Conservation (phyloP, 805 yeast species). For the Ogataea nonfermentans region DNA sequence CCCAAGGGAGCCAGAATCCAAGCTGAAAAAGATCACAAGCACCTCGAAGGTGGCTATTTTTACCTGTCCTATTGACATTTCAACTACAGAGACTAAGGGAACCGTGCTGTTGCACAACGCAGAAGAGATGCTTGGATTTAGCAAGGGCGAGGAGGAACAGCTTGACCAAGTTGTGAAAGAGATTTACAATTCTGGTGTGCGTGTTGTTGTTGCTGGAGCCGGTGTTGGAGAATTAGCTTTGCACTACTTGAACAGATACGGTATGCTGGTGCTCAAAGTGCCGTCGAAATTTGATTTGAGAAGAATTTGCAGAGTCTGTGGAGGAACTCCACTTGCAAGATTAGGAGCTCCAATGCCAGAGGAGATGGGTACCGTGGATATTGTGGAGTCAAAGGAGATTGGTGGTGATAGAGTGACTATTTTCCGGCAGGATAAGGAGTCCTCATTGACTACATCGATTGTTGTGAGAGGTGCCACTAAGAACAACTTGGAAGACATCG, state of each 20-base stretch:
- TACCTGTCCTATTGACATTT: conserved; percentile 91
- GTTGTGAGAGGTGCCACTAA: conserved; percentile 96
- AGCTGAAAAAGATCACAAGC: conserved; percentile 57
- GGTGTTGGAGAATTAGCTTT: conserved; percentile 90
- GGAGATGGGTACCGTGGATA: conserved; percentile 85
- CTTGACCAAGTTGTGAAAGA: conserved; percentile 82
- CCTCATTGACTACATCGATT: conserved; percentile 86
- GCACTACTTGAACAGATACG: conserved; percentile 87
- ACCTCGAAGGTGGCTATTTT: conserved; percentile 86
- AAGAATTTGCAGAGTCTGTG: conserved; percentile 93
- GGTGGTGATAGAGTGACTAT: conserved; percentile 97
- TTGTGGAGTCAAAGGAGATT: conserved; percentile 87
- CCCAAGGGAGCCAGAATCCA: conserved; percentile 96
- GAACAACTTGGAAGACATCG: conserved; percentile 88
- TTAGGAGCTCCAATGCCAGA: conserved; percentile 94
- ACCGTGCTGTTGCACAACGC: conserved; percentile 95
- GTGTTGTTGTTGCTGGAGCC: conserved; percentile 91
- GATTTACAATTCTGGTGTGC: conserved; percentile 78
- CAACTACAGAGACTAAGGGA: conserved; percentile 97
- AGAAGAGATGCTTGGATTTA: conserved; percentile 92
- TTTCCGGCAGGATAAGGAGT: conserved; percentile 70
- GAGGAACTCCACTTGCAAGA: conserved; percentile 93
- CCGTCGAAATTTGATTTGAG: conserved; percentile 93
- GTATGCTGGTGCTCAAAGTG: conserved; percentile 80
- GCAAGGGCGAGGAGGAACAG: conserved; percentile 94